These are phyloP conservation scores for Polytolypa hystricis DNA, from an alignment of 2,329 filamentous ascomycete genomes.

Conservation along the genomic window DNA sequence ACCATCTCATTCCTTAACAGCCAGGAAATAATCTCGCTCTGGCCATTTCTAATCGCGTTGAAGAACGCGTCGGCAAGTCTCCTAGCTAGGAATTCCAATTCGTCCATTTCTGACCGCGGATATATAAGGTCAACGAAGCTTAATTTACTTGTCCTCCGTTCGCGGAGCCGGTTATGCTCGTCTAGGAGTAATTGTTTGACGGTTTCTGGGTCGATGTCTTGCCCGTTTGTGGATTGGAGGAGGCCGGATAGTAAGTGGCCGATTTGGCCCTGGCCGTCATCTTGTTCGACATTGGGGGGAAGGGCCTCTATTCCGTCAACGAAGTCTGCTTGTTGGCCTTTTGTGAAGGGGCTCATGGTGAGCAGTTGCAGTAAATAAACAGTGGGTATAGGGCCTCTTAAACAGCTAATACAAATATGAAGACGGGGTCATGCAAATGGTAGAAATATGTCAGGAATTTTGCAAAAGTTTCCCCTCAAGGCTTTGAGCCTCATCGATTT, in stretches of 20 bases:
- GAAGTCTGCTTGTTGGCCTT: background rate
- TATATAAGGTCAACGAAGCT: no score
- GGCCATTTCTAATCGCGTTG: background rate
- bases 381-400: no score
- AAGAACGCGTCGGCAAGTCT: conserved; percentile 1
- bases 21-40: conserved; percentile 3
- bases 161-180: conserved; percentile 1
- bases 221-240: background rate
- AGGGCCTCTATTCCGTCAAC: background rate
- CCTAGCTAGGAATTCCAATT: background rate
- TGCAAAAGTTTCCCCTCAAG: no score
- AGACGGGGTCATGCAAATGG: no score
- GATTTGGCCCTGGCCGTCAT: background rate
- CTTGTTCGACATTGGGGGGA: background rate
- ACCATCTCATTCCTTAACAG: conserved; percentile 1
- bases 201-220: background rate
- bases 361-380: no score
- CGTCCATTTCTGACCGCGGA: background rate
- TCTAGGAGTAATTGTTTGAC: background rate
- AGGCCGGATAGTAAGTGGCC: background rate
- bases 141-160: no score
- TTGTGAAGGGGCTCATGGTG: conserved; percentile 2
- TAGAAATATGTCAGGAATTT: no score
- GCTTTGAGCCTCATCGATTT: no score
- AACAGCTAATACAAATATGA: no score